These are phyloP conservation scores for Pythium oligandrum DNA, from an alignment of 352 stramenopile species.

Conservation along the genomic window DNA sequence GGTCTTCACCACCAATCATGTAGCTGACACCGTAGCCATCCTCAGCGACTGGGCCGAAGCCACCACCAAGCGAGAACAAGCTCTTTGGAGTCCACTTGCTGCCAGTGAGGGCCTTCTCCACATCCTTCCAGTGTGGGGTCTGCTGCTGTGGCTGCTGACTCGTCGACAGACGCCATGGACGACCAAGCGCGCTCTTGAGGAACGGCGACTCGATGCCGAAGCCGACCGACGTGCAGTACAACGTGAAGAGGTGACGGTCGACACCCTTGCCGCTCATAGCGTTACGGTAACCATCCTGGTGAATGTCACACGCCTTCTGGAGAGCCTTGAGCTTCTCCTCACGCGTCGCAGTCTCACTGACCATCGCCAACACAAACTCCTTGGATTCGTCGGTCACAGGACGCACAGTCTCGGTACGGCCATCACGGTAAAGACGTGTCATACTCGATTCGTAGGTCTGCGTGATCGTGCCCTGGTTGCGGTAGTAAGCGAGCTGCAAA, in stretches of 20 bases:
- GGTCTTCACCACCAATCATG: conserved; percentile 86
- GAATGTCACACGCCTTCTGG: conserved; percentile 78
- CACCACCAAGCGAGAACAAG: conserved; percentile 70
- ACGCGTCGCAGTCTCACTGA: conserved; percentile 50
- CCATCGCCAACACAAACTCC: conserved; percentile 89
- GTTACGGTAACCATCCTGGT: conserved; percentile 90
- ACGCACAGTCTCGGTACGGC: conserved; percentile 92
- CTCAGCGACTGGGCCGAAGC: conserved; percentile 87
- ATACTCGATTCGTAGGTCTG: conserved; percentile 98
- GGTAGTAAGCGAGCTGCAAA: conserved; percentile 95
- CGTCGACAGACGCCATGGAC: conserved; percentile 85
- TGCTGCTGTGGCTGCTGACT: conserved; percentile 90
- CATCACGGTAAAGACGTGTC: conserved; percentile 94
- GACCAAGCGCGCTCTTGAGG: conserved; percentile 78
- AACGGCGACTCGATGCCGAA: conserved; percentile 87
- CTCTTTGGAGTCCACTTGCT: conserved; percentile 53
- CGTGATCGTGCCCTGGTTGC: conserved; percentile 88
- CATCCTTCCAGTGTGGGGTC: conserved; percentile 71
- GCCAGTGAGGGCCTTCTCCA: conserved; percentile 61
- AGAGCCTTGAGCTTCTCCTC: conserved; percentile 84
- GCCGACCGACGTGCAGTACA: conserved; percentile 88
- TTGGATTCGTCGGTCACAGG: conserved; percentile 88
- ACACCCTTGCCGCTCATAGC: conserved; percentile 91
- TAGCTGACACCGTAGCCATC: conserved; percentile 91
- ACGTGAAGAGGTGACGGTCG: conserved; percentile 94